Conservation (phyloP, 352 stramenopile genomes). For the Phytophthora pistaciae region DNA sequence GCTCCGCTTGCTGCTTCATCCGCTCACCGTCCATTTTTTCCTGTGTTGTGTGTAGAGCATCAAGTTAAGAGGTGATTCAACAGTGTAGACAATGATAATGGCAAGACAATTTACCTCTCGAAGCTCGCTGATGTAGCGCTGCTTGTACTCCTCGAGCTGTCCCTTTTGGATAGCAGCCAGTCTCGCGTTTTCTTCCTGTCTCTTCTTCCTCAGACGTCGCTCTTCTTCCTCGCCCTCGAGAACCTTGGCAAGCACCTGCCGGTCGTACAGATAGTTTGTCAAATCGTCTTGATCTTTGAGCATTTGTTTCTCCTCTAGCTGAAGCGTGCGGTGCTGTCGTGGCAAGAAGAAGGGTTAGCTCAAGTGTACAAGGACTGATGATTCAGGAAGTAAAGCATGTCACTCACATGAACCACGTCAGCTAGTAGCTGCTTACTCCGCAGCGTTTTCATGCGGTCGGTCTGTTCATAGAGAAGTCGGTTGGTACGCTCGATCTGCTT, state of each 20-base stretch:
- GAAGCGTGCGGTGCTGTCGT: slow-evolving; percentile 75
- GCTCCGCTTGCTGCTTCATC: slow-evolving; percentile 67
- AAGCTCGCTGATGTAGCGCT: slow-evolving; percentile 79
- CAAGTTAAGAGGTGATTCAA: neutral
- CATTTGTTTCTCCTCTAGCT: slow-evolving; percentile 76
- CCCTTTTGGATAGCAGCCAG: slow-evolving; percentile 73
- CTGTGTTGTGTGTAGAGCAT: slow-evolving; percentile 20
- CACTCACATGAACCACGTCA: slow-evolving; percentile 83
- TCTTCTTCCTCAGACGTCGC: slow-evolving; percentile 45
- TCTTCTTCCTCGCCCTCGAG: slow-evolving; percentile 65
- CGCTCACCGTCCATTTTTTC: slow-evolving; percentile 79
- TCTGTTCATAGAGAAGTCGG: slow-evolving; percentile 90
- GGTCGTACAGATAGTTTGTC: slow-evolving; percentile 60
- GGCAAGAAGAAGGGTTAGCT: no score
- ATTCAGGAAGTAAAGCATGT: neutral
- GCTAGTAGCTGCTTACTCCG: slow-evolving; percentile 84
- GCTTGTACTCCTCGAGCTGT: slow-evolving; percentile 88
- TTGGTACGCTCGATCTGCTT: slow-evolving; percentile 91
- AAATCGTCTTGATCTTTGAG: slow-evolving; percentile 73
- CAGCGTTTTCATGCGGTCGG: slow-evolving; percentile 93
- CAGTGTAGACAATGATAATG: neutral
- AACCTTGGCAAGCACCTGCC: slow-evolving; percentile 60
- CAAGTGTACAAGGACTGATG: neutral
- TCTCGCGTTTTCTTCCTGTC: slow-evolving; percentile 55
- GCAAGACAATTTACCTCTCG: slow-evolving; percentile 49